phyloP scores from a whole-genome alignment of 768 basidiomycete genomes.

The Saitozyma podzolica region DNA sequence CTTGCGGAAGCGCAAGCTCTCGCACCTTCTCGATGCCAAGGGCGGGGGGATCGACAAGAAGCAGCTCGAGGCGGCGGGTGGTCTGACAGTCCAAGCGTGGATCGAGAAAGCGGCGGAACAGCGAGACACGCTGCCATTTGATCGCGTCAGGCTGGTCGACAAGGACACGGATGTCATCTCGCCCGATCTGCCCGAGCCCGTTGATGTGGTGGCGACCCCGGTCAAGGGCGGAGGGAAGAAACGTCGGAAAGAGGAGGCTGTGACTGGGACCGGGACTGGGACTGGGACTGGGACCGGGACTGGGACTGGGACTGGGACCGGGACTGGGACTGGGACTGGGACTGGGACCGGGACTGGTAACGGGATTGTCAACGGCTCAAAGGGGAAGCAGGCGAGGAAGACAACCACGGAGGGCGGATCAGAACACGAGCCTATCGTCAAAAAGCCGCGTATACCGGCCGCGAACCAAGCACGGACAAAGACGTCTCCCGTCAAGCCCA shows the following conservation, averaged over 20 bases:
- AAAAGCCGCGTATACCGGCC: neutral
- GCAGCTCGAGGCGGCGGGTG: conserved; percentile 15
- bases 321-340: conserved; percentile 1
- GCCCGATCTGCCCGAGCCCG: conserved; percentile 21
- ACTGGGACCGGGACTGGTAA: neutral
- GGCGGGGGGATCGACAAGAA: conserved; percentile 18
- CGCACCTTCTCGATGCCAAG: conserved; percentile 23
- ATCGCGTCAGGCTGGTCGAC: conserved; percentile 35
- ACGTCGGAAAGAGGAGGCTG: neutral
- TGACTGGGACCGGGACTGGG: neutral
- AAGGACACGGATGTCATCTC: conserved; percentile 28
- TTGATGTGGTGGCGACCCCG: neutral
- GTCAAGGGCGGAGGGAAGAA: too few relatives aligned
- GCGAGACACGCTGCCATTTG: conserved; percentile 26
- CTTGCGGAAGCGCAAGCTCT: conserved; percentile 39
- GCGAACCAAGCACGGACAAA: neutral
- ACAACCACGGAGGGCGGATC: neutral
- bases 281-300: neutral
- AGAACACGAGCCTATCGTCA: neutral
- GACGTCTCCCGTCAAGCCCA: neutral
- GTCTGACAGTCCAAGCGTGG: conserved; percentile 27
- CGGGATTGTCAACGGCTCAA: neutral
- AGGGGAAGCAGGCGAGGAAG: conserved; percentile 3
- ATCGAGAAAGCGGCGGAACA: conserved; percentile 26
- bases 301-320: neutral